These are phyloP conservation scores for Nakazawaea anatomiae DNA, from an alignment of 805 yeast species.

Conservation along the genomic window DNA sequence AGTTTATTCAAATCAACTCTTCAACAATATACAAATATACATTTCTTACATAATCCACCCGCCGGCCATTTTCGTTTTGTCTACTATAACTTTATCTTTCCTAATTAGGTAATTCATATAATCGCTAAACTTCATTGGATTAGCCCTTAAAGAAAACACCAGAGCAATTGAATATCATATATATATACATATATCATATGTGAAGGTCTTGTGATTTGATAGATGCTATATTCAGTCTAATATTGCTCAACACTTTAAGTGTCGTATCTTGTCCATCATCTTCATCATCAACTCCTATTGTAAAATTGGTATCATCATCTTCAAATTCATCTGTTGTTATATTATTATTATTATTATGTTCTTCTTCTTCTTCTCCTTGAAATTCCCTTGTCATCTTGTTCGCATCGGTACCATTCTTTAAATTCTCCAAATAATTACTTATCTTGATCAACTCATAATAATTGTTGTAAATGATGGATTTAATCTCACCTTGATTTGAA, in stretches of 20 bases:
- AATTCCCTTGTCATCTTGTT: too few relatives aligned
- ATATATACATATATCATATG: not conserved
- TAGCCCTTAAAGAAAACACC: not conserved
- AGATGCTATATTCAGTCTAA: constrained; percentile 17
- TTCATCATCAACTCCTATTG: constrained; percentile 10
- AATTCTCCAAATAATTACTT: constrained; percentile 44
- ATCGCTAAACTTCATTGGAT: too few relatives aligned
- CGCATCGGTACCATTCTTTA: constrained; percentile 17
- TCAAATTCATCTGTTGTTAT: not conserved
- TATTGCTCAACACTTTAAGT: constrained; percentile 19
- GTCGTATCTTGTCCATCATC: constrained; percentile 14
- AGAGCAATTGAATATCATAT: not conserved
- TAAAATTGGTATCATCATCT: constrained; percentile 11
- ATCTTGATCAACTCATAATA: constrained; percentile 69
- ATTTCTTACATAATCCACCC: too few relatives aligned
- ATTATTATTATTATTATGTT: not conserved
- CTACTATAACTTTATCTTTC: too few relatives aligned
- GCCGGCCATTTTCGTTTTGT: too few relatives aligned
- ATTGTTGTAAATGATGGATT: constrained; percentile 68
- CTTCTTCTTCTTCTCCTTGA: not conserved
- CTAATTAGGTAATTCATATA: too few relatives aligned
- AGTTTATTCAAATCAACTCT: too few relatives aligned
- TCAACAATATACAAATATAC: too few relatives aligned
- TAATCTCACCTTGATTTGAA: constrained; percentile 53
- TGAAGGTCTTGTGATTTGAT: constrained; percentile 13